Base-by-base conservation (phyloP, 2,329 filamentous ascomycete genomes). In the Nannizziopsis barbatae region DNA sequence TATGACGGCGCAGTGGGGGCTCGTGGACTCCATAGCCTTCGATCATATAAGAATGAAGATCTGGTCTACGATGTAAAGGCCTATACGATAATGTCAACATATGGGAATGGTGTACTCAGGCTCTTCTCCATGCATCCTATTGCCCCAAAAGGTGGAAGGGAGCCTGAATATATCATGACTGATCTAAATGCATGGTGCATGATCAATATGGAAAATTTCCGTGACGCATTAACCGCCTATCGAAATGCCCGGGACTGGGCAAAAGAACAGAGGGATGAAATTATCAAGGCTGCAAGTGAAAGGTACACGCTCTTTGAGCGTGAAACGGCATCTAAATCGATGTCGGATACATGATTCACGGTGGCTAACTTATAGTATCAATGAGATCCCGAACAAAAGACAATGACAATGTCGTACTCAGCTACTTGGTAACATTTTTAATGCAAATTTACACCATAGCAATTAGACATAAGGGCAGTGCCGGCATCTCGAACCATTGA, bases 231-330 rank as follows among this genome's bases (percentile, higher is more conserved):
- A 2, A 59, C 61, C 2, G 64, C 64, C 42, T 67, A 70, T 50
- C 60, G 68, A 48, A 71, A 72, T 57, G 56, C 57, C 1, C 56
- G 65, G 50, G 64, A 70, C 30, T 55, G 65, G 53, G 64, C 69
- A 2, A 55, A 62, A 52, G 52, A 56, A 30, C 55, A 68, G 42
- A 65, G 69, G 10, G 60, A 69, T 46, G 35, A 27, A 17, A 47
- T 50, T 45, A 50, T 52, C 27, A 45, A 15, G 35, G 36, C 33
- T 10, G 49, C 45, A 42, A 51, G 48, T n/a, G 40, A 48, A 14
- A 39, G 33, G 27, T 33, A 33, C 38, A 3, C 20, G 4, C 4
- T n/a, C n/a, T n/a, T n/a, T n/a, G n/a, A n/a, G n/a, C n/a, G n/a
- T n/a, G n/a, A n/a, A n/a, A n/a, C n/a, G n/a, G n/a, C n/a, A n/a